Conservation (phyloP, 306 rosid genomes). For the Citrullus colocynthis region DNA sequence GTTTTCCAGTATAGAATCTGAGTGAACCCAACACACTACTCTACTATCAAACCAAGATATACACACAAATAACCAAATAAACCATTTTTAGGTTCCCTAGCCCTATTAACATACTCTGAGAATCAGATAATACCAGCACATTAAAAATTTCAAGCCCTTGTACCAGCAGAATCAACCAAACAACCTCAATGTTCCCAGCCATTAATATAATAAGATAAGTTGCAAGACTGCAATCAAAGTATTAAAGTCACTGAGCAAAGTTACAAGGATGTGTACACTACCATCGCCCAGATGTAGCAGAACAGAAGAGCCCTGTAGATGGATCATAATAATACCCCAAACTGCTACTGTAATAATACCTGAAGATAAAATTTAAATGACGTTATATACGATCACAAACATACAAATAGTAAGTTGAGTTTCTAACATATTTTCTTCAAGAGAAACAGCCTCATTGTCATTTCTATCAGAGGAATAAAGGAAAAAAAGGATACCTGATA, state of each 20-base stretch:
- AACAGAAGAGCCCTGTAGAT: slow-evolving; percentile 31
- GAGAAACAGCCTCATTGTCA: not conserved
- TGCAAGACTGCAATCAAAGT: not conserved
- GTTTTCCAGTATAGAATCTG: not conserved
- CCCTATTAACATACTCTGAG: not conserved
- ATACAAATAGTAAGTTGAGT: not conserved
- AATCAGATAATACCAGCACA: not conserved
- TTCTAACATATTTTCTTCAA: not conserved
- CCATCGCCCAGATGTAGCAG: slow-evolving; percentile 61
- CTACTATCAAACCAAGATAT: not conserved
- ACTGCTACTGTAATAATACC: slow-evolving; percentile 61
- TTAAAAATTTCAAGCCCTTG: not conserved
- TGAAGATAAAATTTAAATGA: slow-evolving; percentile 17
- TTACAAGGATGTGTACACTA: slow-evolving; percentile 13
- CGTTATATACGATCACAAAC: not conserved
- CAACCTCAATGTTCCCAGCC: not conserved
- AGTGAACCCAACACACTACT: not conserved
- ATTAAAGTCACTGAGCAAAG: not conserved
- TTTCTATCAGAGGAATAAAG: not conserved
- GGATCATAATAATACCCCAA: slow-evolving; percentile 27
- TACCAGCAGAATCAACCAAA: not conserved
- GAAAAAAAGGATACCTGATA: not conserved
- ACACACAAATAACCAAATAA: not conserved
- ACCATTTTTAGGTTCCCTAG: not conserved
- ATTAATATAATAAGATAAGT: not conserved